These are phyloP conservation scores for Solanum chiquidenum DNA, from an alignment of 257 asterid genomes.

Conservation along the genomic window DNA sequence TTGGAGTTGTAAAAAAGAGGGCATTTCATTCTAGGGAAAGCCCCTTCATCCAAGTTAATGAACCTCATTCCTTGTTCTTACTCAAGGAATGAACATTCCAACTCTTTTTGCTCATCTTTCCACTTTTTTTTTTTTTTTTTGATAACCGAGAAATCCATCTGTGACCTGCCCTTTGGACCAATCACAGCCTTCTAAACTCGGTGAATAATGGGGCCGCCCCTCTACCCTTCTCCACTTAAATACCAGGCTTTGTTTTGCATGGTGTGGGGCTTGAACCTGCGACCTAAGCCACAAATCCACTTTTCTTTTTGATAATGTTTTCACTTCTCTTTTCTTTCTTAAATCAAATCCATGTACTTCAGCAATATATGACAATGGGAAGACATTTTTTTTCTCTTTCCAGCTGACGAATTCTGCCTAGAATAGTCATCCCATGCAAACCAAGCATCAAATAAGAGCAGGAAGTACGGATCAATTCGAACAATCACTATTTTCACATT, in stretches of 20 bases:
- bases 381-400: neutral
- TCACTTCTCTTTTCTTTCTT: neutral
- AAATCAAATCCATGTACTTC: neutral
- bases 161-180: too few species aligned
- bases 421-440: neutral
- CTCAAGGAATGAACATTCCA: neutral
- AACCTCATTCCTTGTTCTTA: neutral
- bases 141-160: too few species aligned
- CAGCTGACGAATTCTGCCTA: neutral
- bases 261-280: too few species aligned
- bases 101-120: neutral
- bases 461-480: neutral
- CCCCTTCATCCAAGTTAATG: neutral
- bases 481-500: neutral
- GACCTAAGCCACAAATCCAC: neutral
- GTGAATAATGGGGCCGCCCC: too few species aligned
- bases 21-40: neutral
- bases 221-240: too few species aligned
- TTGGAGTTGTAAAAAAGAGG: neutral
- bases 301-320: neutral
- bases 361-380: neutral
- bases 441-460: neutral
- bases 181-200: too few species aligned
- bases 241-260: too few species aligned
- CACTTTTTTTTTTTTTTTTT: neutral